phyloP scores from a whole-genome alignment of 139 green algal genomes.

The Coccomyxa sp. region DNA sequence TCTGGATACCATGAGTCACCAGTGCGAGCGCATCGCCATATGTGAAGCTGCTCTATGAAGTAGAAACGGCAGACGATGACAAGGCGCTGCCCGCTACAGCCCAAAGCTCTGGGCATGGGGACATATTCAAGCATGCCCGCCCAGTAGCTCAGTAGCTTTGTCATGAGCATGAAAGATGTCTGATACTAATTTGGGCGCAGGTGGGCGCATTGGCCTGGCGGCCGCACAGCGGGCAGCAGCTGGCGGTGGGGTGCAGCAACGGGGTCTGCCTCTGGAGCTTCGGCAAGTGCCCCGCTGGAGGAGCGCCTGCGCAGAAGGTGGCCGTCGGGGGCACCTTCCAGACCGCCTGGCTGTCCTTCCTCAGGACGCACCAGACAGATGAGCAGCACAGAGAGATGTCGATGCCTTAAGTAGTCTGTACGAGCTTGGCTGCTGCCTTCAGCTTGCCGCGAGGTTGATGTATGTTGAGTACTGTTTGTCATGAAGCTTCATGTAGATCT shows the following conservation, averaged over 20 bases:
- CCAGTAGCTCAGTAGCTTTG: background rate
- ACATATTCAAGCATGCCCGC: background rate
- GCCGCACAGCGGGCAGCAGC: slow-evolving; percentile 24
- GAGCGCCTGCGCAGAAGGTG: background rate
- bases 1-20: background rate
- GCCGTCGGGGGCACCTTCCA: background rate
- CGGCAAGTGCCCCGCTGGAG: slow-evolving; percentile 10
- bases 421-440: too few species aligned
- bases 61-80: background rate
- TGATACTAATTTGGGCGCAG: slow-evolving; percentile 10
- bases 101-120: background rate
- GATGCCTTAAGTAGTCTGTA: too few species aligned
- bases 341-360: slow-evolving; percentile 20
- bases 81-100: background rate
- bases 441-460: too few species aligned
- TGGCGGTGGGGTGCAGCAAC: slow-evolving; percentile 29
- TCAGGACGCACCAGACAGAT: slow-evolving; percentile 6
- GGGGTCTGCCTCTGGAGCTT: slow-evolving; percentile 41
- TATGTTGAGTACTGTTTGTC: too few species aligned
- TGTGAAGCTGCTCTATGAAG: background rate
- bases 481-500: too few species aligned
- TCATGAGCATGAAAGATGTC: background rate
- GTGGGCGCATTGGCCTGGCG: slow-evolving; percentile 32
- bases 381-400: too few species aligned
- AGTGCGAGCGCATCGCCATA: background rate